Percentiles rank a stretch among this genome's conserved stretches.
Conservation (phyloP, 2,329 filamentous ascomycete genomes). For the Cucurbitaria berberidis region DNA sequence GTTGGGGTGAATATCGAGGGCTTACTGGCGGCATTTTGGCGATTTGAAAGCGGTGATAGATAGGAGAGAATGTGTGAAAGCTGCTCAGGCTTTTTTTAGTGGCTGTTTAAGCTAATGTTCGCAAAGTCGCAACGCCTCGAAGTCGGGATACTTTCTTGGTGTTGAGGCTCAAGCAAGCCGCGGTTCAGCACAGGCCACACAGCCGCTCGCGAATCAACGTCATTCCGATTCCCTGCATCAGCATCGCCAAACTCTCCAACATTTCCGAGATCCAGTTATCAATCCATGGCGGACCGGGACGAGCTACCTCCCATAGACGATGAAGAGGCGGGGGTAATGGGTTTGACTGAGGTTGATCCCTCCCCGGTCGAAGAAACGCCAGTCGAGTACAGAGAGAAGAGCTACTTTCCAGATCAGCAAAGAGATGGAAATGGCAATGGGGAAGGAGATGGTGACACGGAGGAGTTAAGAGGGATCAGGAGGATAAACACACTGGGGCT, state of each 20-base stretch:
- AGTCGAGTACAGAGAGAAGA: constrained; percentile 57
- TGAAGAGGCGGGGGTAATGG: constrained; percentile 61
- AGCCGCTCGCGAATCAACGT: constrained; percentile 39
- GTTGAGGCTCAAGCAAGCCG: constrained; percentile 22
- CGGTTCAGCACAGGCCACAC: constrained; percentile 22
- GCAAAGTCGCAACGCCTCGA: not conserved
- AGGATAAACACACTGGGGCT: constrained; percentile 50
- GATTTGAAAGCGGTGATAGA: not conserved
- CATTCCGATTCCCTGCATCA: constrained; percentile 30
- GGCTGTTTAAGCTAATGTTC: not conserved
- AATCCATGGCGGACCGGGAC: constrained; percentile 20
- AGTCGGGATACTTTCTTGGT: constrained; percentile 7
- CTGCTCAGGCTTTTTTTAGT: too few species aligned
- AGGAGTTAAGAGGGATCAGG: constrained; percentile 13
- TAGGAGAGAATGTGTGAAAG: too few species aligned
- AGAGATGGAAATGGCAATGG: constrained; percentile 4
- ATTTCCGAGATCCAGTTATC: not conserved
- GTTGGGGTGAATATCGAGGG: not conserved
- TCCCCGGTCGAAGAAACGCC: constrained; percentile 72
- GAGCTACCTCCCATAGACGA: constrained; percentile 32
- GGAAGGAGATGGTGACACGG: constrained; percentile 3
- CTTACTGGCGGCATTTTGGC: constrained; percentile 27
- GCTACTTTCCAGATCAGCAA: constrained; percentile 49
- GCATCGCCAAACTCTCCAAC: constrained; percentile 21
- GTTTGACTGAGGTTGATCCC: constrained; percentile 80